These are phyloP conservation scores for Pancytospora philotis DNA, from an alignment of 371 early-diverging fungal species.

Conservation along the genomic window DNA sequence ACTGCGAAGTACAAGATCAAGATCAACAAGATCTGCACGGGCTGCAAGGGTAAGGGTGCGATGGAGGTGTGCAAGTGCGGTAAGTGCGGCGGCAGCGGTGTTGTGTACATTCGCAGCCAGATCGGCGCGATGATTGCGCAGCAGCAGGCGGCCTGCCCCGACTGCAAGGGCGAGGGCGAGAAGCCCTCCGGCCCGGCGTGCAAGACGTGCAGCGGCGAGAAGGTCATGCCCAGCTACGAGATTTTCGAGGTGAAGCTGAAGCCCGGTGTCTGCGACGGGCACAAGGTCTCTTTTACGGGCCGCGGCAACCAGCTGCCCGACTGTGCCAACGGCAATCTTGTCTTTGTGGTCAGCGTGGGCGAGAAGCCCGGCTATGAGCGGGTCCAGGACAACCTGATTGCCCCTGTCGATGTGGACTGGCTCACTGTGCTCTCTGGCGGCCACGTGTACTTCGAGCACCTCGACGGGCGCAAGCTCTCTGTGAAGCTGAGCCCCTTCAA, in stretches of 20 bases:
- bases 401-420: constrained; percentile 36
- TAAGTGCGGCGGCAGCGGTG: constrained; percentile 54
- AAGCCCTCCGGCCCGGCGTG: constrained; percentile 49
- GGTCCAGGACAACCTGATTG: constrained; percentile 31
- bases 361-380: constrained; percentile 39
- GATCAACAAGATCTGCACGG: constrained; percentile 43
- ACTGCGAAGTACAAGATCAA: constrained; percentile 43
- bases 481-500: constrained; percentile 26
- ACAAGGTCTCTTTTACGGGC: constrained; percentile 30
- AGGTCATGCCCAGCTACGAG: constrained; percentile 25
- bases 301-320: constrained; percentile 50
- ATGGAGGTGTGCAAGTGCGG: constrained; percentile 40
- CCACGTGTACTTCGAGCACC: constrained; percentile 29
- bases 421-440: constrained; percentile 43
- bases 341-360: constrained; percentile 43
- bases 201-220: constrained; percentile 45
- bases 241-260: constrained; percentile 46
- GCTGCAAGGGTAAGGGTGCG: constrained; percentile 55
- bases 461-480: constrained; percentile 37
- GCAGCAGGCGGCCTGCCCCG: constrained; percentile 42
- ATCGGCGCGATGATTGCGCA: constrained; percentile 39
- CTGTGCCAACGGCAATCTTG: constrained; percentile 47
- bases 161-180: constrained; percentile 44
- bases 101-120: constrained; percentile 20
- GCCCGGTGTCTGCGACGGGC: constrained; percentile 43